phyloP scores from a whole-genome alignment of 2,329 filamentous ascomycete genomes.

The Alternaria solani region DNA sequence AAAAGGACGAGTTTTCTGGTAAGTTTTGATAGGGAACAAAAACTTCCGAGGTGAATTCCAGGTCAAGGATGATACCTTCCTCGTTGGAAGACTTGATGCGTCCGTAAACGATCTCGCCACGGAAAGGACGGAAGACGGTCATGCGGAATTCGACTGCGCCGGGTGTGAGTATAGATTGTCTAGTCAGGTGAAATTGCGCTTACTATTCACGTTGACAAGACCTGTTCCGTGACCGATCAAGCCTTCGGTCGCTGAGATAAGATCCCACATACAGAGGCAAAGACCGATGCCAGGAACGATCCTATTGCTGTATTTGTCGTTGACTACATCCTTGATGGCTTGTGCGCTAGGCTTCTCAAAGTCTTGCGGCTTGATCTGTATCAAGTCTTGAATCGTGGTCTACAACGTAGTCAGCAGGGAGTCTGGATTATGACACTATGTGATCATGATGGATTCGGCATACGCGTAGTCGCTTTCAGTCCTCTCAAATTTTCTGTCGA shows the following conservation, averaged over 20 bases:
- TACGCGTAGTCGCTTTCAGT: background rate
- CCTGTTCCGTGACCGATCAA: slow-evolving; percentile 92
- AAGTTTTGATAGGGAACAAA: slow-evolving; percentile 67
- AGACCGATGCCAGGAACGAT: slow-evolving; percentile 96
- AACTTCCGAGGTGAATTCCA: slow-evolving; percentile 95
- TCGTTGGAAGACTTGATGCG: slow-evolving; percentile 79
- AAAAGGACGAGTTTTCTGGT: slow-evolving; percentile 65
- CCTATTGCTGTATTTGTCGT: slow-evolving; percentile 95
- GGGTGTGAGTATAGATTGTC: background rate
- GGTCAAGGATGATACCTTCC: slow-evolving; percentile 77
- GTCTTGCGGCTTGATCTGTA: slow-evolving; percentile 89
- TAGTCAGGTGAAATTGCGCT: background rate
- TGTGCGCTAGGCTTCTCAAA: slow-evolving; percentile 83
- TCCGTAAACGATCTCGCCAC: slow-evolving; percentile 88
- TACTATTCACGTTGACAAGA: slow-evolving; percentile 92
- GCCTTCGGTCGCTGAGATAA: slow-evolving; percentile 88
- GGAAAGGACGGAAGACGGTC: slow-evolving; percentile 94
- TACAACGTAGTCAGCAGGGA: slow-evolving; percentile 48
- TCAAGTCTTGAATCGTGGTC: slow-evolving; percentile 94
- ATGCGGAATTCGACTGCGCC: slow-evolving; percentile 85
- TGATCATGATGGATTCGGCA: background rate
- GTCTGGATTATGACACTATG: background rate
- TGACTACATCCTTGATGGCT: slow-evolving; percentile 95
- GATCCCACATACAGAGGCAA: slow-evolving; percentile 91
- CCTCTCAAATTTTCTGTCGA: slow-evolving; percentile 14